phyloP scores from a whole-genome alignment of 2,329 filamentous ascomycete genomes.

The Monascus ruber region DNA sequence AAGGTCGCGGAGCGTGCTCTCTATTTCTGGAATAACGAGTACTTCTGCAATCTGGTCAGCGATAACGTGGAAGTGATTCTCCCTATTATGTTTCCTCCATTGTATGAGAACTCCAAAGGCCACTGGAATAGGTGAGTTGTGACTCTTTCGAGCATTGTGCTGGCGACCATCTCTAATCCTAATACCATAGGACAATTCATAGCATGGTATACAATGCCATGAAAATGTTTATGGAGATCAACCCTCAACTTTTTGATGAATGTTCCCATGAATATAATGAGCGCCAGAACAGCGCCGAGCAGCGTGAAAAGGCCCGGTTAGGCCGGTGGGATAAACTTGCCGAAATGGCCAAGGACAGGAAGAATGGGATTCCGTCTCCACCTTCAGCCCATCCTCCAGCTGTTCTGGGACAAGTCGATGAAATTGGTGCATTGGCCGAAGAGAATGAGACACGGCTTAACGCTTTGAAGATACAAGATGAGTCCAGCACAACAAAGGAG shows the following conservation, averaged over 20 bases:
- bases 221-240: conserved; percentile 99
- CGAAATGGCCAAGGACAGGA: conserved; percentile 64
- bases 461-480: conserved; percentile 81
- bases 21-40: conserved; percentile 99
- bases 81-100: conserved; percentile 96
- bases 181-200: conserved; percentile 71
- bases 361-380: conserved; percentile 34
- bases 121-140: conserved; percentile 86
- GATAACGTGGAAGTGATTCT: conserved; percentile 98
- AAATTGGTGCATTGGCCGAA: conserved; percentile 66
- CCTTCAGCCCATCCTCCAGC: conserved; percentile 28
- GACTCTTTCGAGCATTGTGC: not conserved
- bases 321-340: conserved; percentile 80
- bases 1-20: conserved; percentile 86
- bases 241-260: conserved; percentile 94
- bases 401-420: conserved; percentile 46
- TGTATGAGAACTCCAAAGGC: conserved; percentile 98
- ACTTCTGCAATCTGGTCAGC: conserved; percentile 97
- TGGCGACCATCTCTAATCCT: conserved; percentile 18
- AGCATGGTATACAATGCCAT: conserved; percentile 99
- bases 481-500: conserved; percentile 41
- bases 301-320: conserved; percentile 69
- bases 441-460: conserved; percentile 81
- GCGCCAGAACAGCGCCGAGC: conserved; percentile 82
- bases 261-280: conserved; percentile 98